These are phyloP conservation scores for Lathyrus tuberosus DNA, from an alignment of 306 rosid genomes.

Conservation along the genomic window DNA sequence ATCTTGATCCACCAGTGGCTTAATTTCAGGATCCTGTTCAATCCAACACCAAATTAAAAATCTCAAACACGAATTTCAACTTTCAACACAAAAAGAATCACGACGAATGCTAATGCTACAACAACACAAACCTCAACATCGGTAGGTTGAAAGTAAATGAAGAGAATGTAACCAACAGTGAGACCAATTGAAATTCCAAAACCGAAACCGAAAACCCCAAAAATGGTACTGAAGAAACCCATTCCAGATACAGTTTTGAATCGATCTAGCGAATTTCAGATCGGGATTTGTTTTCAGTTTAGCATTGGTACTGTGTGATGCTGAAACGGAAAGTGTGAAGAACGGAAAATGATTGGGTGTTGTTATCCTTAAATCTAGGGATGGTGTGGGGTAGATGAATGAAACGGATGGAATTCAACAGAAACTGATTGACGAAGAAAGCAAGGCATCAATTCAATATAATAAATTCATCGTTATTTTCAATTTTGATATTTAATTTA, in stretches of 20 bases:
- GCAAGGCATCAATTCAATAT: conserved; percentile 26
- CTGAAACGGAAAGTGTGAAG: not conserved
- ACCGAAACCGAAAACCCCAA: conserved; percentile 84
- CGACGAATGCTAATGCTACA: not conserved
- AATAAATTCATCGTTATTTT: too few species aligned
- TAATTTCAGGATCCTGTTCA: conserved; percentile 68
- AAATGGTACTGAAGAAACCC: conserved; percentile 77
- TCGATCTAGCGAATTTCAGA: conserved; percentile 26
- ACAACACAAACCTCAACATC: conserved; percentile 60
- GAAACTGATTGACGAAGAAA: conserved; percentile 26
- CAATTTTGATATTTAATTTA: too few species aligned
- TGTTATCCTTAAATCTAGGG: conserved; percentile 14
- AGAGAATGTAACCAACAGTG: conserved; percentile 74
- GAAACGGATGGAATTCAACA: conserved; percentile 14
- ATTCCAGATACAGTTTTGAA: conserved; percentile 38
- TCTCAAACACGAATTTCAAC: not conserved
- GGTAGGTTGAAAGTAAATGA: conserved; percentile 71
- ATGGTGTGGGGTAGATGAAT: conserved; percentile 2
- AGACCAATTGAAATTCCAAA: conserved; percentile 80
- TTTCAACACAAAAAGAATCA: too few species aligned
- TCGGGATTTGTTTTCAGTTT: conserved; percentile 39
- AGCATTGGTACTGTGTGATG: not conserved
- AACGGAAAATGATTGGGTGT: not conserved
- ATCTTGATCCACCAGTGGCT: conserved; percentile 71
- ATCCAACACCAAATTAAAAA: conserved; percentile 4